These are phyloP conservation scores for Poa pratensis DNA, from an alignment of 176 grass and related monocot species.

Conservation along the genomic window DNA sequence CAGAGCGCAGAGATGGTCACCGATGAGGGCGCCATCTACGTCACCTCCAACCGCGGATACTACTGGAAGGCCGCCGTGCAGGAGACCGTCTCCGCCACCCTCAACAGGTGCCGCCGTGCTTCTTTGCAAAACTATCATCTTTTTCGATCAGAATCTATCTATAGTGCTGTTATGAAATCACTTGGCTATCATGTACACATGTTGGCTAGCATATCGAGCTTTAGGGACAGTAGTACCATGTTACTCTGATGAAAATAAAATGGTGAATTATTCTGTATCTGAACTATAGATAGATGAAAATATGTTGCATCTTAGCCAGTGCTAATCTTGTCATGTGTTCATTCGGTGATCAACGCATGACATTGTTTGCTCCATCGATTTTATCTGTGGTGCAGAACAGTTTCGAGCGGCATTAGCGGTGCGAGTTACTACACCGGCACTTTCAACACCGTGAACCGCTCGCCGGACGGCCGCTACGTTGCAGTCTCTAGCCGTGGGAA, in stretches of 20 bases:
- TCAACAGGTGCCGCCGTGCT: conserved; percentile 59
- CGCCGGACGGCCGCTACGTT: conserved; percentile 85
- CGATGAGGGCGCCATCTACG: conserved; percentile 92
- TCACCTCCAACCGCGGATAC: conserved; percentile 97
- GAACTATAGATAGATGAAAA: too few relatives aligned
- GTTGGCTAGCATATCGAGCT: too few relatives aligned
- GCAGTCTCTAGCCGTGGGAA: conserved; percentile 95
- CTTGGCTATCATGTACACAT: too few relatives aligned
- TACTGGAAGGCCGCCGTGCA: conserved; percentile 99
- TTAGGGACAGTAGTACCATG: too few relatives aligned
- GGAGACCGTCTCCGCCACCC: conserved; percentile 94
- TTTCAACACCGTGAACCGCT: conserved; percentile 91
- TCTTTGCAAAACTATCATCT: too few relatives aligned
- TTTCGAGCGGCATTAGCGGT: conserved; percentile 99
- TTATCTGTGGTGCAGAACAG: conserved; percentile 82
- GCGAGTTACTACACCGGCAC: conserved; percentile 98
- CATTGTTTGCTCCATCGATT: conserved; percentile 1
- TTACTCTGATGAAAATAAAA: too few relatives aligned
- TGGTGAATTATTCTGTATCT: too few relatives aligned
- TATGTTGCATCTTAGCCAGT: neutral
- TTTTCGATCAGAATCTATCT: too few relatives aligned
- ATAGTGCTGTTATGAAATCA: too few relatives aligned
- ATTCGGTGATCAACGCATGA: conserved; percentile 18
- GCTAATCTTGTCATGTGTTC: neutral
- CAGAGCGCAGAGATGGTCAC: conserved; percentile 98